These are phyloP conservation scores for Platanthera zijinensis DNA, from an alignment of 106 monocot genomes.

Conservation along the genomic window DNA sequence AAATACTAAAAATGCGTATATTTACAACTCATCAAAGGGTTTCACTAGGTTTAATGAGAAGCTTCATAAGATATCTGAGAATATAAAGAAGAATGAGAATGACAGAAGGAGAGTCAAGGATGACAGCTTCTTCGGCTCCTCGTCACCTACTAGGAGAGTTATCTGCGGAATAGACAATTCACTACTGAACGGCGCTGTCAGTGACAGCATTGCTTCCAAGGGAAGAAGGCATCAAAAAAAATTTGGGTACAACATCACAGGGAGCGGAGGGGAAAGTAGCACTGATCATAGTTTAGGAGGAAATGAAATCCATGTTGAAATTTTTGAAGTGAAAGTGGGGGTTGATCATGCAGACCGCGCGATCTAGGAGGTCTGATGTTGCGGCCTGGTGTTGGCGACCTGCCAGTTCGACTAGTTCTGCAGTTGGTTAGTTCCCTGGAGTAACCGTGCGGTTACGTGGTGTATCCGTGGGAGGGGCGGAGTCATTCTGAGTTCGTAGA, in stretches of 20 bases:
- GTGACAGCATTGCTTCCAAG: conserved; percentile 31
- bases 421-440: too few relatives aligned
- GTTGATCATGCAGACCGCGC: too few relatives aligned
- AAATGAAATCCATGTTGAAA: conserved; percentile 57
- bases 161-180: conserved; percentile 90
- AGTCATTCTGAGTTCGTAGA: too few relatives aligned
- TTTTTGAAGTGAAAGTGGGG: too few relatives aligned
- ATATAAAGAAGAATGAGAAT: conserved; percentile 75
- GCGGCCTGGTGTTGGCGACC: too few relatives aligned
- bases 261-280: conserved; percentile 76
- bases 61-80: conserved; percentile 82
- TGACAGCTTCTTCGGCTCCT: conserved; percentile 63
- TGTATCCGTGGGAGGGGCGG: too few relatives aligned
- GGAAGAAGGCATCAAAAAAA: conserved; percentile 37
- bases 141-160: conserved; percentile 30
- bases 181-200: conserved; percentile 48
- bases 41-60: conserved; percentile 77
- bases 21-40: too few relatives aligned
- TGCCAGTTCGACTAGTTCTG: too few relatives aligned
- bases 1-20: too few relatives aligned
- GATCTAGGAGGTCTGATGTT: too few relatives aligned
- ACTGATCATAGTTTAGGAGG: conserved; percentile 56
- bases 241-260: conserved; percentile 66
- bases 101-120: conserved; percentile 70
- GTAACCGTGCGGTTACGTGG: too few relatives aligned